phyloP scores from a whole-genome alignment of 116 monocot genomes.

The Cymodocea nodosa region DNA sequence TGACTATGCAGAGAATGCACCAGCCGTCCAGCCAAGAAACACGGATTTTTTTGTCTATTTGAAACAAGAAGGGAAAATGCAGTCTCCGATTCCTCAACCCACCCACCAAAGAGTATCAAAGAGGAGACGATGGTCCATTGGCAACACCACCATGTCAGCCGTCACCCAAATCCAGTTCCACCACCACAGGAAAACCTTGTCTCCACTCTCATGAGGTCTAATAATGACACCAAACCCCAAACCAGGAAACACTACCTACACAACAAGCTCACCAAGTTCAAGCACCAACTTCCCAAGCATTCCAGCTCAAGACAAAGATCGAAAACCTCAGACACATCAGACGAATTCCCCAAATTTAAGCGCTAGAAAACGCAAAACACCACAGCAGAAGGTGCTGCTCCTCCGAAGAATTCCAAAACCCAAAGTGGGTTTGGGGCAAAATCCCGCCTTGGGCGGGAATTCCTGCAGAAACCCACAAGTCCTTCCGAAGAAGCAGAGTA shows the following conservation, averaged over 20 bases:
- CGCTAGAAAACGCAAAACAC: background rate
- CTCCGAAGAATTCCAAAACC: background rate
- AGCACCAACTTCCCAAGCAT: too few species aligned
- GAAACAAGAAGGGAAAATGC: background rate
- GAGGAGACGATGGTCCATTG: background rate
- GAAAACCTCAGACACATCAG: background rate
- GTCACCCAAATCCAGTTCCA: slow-evolving; percentile 7
- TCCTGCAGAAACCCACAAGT: background rate
- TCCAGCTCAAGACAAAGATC: background rate
- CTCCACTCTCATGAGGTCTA: slow-evolving; percentile 2
- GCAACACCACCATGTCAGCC: background rate
- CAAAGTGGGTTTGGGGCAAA: background rate
- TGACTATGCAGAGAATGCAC: background rate
- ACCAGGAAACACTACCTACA: too few species aligned
- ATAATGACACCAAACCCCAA: background rate
- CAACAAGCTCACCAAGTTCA: too few species aligned
- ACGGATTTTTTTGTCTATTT: background rate
- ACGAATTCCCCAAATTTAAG: too few species aligned
- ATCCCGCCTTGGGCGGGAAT: background rate
- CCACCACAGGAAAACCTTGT: background rate
- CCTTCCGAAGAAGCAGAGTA: too few species aligned
- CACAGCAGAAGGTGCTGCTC: background rate
- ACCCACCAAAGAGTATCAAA: background rate
- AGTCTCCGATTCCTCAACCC: background rate
- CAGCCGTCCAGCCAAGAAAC: background rate